phyloP scores from a whole-genome alignment of 164 flowering plant genomes.

The Piper betle region DNA sequence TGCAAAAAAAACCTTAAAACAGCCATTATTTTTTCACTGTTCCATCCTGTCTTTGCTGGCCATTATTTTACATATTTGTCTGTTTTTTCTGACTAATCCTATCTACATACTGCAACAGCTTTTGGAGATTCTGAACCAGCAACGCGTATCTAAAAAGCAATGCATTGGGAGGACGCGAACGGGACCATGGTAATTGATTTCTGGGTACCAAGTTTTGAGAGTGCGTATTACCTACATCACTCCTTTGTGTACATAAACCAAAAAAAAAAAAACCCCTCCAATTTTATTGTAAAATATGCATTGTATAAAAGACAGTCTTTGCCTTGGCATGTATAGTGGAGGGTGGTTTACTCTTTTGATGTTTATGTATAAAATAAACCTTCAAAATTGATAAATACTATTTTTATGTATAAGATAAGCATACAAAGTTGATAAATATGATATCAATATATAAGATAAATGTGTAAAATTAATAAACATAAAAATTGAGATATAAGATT shows the following conservation, averaged over 20 bases:
- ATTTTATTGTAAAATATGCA: neutral
- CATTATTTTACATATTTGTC: neutral
- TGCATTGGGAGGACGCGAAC: slow-evolving; percentile 62
- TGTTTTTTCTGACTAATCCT: neutral
- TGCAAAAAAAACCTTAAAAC: too few species aligned
- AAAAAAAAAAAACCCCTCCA: slow-evolving; percentile 4
- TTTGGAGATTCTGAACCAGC: slow-evolving; percentile 41
- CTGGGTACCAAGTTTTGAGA: slow-evolving; percentile 2
- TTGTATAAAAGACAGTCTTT: slow-evolving; percentile 1
- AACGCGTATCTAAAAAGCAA: slow-evolving; percentile 28
- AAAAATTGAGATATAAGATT: too few species aligned
- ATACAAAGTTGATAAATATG: too few species aligned
- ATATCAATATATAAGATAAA: too few species aligned
- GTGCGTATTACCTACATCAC: neutral
- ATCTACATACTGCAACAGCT: slow-evolving; percentile 22
- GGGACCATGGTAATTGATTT: slow-evolving; percentile 42
- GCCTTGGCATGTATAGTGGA: slow-evolving; percentile 3
- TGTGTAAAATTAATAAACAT: too few species aligned
- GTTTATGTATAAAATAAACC: too few species aligned
- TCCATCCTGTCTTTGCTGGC: neutral
- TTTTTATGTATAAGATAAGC: too few species aligned
- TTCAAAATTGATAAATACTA: too few species aligned
- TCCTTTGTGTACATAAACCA: slow-evolving; percentile 27
- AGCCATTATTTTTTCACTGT: too few species aligned
- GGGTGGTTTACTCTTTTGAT: too few species aligned